Evolutionary conservation across 352 stramenopile genomes (phyloP), one percentile per base, ranked within the genome.

Genomic region (Pythium dissimile): DNA sequence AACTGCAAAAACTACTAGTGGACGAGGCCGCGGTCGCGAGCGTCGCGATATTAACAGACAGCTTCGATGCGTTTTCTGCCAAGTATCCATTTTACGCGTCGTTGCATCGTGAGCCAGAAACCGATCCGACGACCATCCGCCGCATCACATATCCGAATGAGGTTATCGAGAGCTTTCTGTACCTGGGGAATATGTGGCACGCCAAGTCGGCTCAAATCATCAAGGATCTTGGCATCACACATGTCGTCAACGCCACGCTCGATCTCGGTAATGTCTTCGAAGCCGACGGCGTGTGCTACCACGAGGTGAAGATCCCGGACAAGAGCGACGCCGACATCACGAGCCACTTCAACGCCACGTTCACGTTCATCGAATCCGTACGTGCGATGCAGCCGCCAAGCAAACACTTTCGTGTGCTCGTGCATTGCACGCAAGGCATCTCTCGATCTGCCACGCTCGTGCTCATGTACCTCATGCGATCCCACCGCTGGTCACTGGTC

Each of bases 101-200:
- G 1, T 24, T 37, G 1, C 37, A 58, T 18, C 28, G 31, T 38
- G 23, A 13, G 6, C 52, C 28, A 8, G 11, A 28, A 4, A 12
- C 15, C 16, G 38, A 47, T 3, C 21, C 44, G 2, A 31, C 8
- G 13, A 21, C 26, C n/a, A 35, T 54, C 13, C 26, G 23, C 5
- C 59, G 73, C n/a, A 66, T 88, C 46, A 77, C 67, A 21, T 91
- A 86, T 35, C 80, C 80, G n/a, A 87, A 86, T 51, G 80, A 91
- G 38, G 81, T 91, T 52, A 24, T 86, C 38, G 64, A 77, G 13
- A 64, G 68, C 35, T 85, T 88, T 27, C 56, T 91, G 30, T 91
- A 83, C 50, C 64, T 91, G 16, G 80, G 80, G 24, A 91, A 89
- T 52, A 83, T 83, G 74, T 89, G 78, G 78, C 80, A 91, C 30